These are phyloP conservation scores for Agaricus blazei DNA, from an alignment of 768 basidiomycete genomes.

Conservation along the genomic window DNA sequence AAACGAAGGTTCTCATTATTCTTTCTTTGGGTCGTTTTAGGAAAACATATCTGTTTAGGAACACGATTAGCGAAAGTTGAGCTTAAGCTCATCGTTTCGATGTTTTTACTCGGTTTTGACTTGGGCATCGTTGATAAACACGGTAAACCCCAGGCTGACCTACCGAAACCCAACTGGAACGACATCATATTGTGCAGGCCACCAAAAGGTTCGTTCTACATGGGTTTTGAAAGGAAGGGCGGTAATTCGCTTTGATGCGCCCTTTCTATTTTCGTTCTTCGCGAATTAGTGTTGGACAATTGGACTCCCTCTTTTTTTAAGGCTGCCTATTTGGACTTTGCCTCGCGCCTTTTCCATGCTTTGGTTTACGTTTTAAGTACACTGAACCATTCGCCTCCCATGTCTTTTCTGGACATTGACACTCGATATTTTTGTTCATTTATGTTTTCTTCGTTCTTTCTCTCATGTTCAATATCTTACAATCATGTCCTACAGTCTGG, in stretches of 20 bases:
- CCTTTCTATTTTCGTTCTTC: neutral
- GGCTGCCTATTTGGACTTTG: too few species aligned
- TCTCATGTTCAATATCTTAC: neutral
- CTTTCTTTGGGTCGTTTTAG: slow-evolving; percentile 28
- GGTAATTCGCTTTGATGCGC: slow-evolving; percentile 26
- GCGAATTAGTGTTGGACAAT: neutral
- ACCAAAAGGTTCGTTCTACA: slow-evolving; percentile 44
- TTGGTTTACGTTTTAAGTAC: neutral
- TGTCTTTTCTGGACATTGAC: neutral
- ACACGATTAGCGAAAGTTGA: slow-evolving; percentile 71
- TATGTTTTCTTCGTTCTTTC: neutral
- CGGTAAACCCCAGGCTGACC: slow-evolving; percentile 37
- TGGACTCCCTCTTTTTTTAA: neutral
- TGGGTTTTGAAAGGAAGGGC: slow-evolving; percentile 41
- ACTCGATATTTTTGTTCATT: neutral
- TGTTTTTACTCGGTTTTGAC: slow-evolving; percentile 62
- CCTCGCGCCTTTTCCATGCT: slow-evolving; percentile 2
- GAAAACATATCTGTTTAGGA: slow-evolving; percentile 66
- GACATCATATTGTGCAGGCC: slow-evolving; percentile 68
- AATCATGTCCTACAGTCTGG: neutral
- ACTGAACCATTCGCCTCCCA: neutral
- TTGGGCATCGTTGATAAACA: slow-evolving; percentile 50
- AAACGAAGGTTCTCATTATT: neutral
- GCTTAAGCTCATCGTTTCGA: slow-evolving; percentile 64
- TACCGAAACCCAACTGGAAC: slow-evolving; percentile 74